Conservation (phyloP, 192 early-diverging fungal genomes). For the Polychytrium aggregatum region DNA sequence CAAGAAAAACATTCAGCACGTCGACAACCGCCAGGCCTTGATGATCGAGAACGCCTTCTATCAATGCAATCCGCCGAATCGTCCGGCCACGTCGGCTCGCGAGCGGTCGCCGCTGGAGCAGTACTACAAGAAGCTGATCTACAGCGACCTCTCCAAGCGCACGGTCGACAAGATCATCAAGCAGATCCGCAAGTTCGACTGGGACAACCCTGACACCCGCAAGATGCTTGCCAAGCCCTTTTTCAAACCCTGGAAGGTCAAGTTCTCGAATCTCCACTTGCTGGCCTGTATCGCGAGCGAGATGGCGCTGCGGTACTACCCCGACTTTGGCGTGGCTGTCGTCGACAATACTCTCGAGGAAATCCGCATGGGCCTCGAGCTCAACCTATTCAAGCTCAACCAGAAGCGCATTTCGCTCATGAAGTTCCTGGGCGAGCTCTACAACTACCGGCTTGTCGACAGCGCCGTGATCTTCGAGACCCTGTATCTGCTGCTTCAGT, state of each 20-base stretch:
- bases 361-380: constrained; percentile 80
- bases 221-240: constrained; percentile 65
- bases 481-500: constrained; percentile 67
- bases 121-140: constrained; percentile 82
- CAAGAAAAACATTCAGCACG: constrained; percentile 71
- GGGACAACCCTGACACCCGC: constrained; percentile 50
- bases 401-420: constrained; percentile 72
- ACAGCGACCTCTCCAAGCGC: constrained; percentile 65
- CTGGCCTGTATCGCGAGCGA: constrained; percentile 71
- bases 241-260: constrained; percentile 87
- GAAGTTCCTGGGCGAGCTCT: constrained; percentile 85
- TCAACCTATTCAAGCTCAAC: constrained; percentile 86
- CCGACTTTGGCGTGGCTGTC: constrained; percentile 77
- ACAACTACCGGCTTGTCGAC: constrained; percentile 80
- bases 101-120: constrained; percentile 70
- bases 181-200: constrained; percentile 72
- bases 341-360: constrained; percentile 80
- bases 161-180: constrained; percentile 52
- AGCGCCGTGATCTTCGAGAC: constrained; percentile 68
- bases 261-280: constrained; percentile 73
- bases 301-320: constrained; percentile 66
- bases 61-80: constrained; percentile 74
- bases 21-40: constrained; percentile 70
- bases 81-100: constrained; percentile 48
- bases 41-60: constrained; percentile 94